phyloP scores from a whole-genome alignment of 83 land plant species.

The Larix sibirica region DNA sequence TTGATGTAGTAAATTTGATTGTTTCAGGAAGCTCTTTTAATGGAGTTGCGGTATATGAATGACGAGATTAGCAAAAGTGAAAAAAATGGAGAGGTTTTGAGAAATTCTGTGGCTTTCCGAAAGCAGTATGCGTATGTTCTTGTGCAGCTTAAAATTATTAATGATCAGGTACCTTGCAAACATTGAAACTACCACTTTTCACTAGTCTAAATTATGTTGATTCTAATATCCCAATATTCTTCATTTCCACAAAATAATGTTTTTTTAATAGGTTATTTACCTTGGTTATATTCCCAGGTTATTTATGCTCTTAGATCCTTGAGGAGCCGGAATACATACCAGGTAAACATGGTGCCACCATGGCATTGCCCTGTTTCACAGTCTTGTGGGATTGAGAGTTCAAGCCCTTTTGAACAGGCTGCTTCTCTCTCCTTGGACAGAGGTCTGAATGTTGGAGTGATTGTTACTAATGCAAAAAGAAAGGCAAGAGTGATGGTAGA shows the following conservation, averaged over 20 bases:
- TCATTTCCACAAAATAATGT: not conserved
- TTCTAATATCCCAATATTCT: not conserved
- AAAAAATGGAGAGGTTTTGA: not conserved
- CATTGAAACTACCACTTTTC: not conserved
- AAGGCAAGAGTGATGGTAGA: constrained; percentile 2
- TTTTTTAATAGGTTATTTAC: not conserved
- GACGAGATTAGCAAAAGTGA: not conserved
- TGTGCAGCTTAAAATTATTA: not conserved
- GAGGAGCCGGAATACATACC: not conserved
- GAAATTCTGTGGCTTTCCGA: not conserved
- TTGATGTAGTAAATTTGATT: not conserved
- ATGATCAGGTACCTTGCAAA: not conserved
- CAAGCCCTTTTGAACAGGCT: not conserved
- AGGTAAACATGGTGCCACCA: constrained; percentile 8
- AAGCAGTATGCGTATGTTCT: not conserved
- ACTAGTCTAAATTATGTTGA: not conserved
- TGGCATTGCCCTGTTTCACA: not conserved
- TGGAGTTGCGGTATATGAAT: not conserved
- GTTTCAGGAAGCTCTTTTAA: not conserved
- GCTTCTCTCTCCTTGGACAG: not conserved
- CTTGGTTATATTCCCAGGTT: not conserved
- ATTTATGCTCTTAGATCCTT: not conserved
- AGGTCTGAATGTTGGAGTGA: not conserved
- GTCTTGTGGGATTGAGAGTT: not conserved
- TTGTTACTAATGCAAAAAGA: constrained; percentile 5